Evolutionary conservation across 768 basidiomycete genomes (phyloP).

Genomic region (Cystobasidium ongulense): DNA sequence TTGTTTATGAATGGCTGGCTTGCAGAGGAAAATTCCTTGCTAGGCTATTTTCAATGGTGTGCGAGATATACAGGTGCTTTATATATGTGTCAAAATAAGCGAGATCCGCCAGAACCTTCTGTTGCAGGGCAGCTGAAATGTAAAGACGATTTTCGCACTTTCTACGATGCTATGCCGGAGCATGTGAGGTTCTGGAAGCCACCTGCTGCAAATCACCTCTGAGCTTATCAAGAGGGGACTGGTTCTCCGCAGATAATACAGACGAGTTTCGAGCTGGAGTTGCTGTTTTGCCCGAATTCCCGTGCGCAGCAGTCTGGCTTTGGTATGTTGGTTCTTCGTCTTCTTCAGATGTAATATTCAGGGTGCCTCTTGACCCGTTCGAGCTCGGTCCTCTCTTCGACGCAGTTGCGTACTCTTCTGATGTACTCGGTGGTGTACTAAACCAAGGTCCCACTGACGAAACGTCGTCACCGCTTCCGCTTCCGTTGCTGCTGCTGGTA

Average conservation of each 20-base stretch:
- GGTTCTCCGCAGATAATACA: not conserved
- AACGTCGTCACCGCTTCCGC: not conserved
- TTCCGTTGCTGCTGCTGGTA: not conserved
- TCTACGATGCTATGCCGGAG: no score
- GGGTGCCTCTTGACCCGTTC: not conserved
- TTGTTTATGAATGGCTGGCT: no score
- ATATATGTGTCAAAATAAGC: no score
- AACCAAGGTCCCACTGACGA: not conserved
- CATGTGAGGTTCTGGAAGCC: not conserved
- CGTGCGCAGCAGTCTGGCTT: not conserved
- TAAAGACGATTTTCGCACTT: no score
- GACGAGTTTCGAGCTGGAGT: not conserved
- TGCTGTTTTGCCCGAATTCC: not conserved
- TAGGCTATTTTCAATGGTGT: no score
- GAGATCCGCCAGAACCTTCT: no score
- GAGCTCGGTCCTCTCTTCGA: not conserved
- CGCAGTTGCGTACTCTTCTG: not conserved
- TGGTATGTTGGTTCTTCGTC: not conserved
- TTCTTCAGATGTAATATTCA: not conserved
- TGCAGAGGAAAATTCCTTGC: no score
- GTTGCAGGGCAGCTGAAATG: constrained; percentile 7
- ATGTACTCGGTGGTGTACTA: not conserved
- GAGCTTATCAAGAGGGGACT: constrained; percentile 36
- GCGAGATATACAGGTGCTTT: no score
- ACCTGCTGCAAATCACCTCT: constrained; percentile 26